phyloP scores from a whole-genome alignment of 2,329 filamentous ascomycete species.

The Neocucurbitaria cava region DNA sequence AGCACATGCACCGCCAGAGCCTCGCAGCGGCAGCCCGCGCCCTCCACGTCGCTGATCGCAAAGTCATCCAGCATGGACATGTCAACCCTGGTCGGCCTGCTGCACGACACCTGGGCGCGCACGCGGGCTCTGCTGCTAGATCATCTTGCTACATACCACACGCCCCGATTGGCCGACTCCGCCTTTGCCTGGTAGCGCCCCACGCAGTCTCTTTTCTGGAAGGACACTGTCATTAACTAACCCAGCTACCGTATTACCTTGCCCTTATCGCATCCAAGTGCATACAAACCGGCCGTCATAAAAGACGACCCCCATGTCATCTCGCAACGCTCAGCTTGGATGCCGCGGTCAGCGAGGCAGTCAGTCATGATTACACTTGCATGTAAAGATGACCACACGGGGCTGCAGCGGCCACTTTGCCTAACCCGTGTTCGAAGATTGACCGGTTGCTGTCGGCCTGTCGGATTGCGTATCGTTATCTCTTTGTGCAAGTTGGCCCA shows the following conservation, averaged over 20 bases:
- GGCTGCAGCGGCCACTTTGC: slow-evolving; percentile 1
- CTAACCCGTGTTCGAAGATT: background rate
- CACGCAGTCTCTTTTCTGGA: slow-evolving; percentile 17
- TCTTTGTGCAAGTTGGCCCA: slow-evolving; percentile 8
- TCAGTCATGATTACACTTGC: background rate
- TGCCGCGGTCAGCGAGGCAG: background rate
- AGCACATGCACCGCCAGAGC: background rate
- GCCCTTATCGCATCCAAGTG: background rate
- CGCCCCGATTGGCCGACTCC: slow-evolving; percentile 23
- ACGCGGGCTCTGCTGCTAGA: background rate
- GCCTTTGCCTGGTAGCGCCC: slow-evolving; percentile 11
- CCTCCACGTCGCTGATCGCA: slow-evolving; percentile 4
- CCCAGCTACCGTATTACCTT: no score
- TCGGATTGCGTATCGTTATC: slow-evolving; percentile 38
- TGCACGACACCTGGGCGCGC: slow-evolving; percentile 5
- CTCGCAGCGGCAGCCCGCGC: slow-evolving; percentile 2
- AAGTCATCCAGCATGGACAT: background rate
- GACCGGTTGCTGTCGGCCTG: slow-evolving; percentile 25
- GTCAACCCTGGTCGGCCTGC: slow-evolving; percentile 12
- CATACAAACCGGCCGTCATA: background rate
- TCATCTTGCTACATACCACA: slow-evolving; percentile 15
- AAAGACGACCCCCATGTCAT: background rate
- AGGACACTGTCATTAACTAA: slow-evolving; percentile 3
- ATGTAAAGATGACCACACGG: slow-evolving; percentile 11
- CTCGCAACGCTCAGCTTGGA: background rate